These are phyloP conservation scores for Vinca minor DNA, from an alignment of 257 asterid genomes.

Conservation along the genomic window DNA sequence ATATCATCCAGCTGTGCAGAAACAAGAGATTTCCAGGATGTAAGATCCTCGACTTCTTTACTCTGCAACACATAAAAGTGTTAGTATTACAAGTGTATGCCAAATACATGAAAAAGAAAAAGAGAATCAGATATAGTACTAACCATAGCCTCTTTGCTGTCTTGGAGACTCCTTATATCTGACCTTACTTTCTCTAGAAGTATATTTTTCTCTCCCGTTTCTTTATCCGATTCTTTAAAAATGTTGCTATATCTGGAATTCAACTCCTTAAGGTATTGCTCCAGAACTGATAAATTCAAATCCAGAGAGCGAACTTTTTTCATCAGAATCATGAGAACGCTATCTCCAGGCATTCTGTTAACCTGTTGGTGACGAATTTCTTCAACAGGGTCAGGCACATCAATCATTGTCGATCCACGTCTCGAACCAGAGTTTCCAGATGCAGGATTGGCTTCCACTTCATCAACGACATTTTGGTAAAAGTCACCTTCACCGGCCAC, in stretches of 20 bases:
- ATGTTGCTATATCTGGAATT: conserved; percentile 60
- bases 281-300: conserved; percentile 70
- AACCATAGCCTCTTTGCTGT: conserved; percentile 69
- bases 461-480: conserved; percentile 36
- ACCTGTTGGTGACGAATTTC: conserved; percentile 64
- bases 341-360: conserved; percentile 94
- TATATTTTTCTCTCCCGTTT: conserved; percentile 44
- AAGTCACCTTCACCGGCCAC: conserved; percentile 27
- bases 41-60: conserved; percentile 55
- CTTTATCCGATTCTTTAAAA: conserved; percentile 56
- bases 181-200: conserved; percentile 53
- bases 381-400: conserved; percentile 64
- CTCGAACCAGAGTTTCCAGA: conserved; percentile 33
- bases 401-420: conserved; percentile 29
- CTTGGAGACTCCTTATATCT: conserved; percentile 47
- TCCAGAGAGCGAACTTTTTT: conserved; percentile 78
- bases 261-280: conserved; percentile 73
- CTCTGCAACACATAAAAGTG: conserved; percentile 38
- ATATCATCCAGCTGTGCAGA: conserved; percentile 57
- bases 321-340: conserved; percentile 89
- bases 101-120: background rate
- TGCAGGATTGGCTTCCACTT: conserved; percentile 29
- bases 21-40: conserved; percentile 74
- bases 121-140: conserved; percentile 12
- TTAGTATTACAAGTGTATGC: conserved; percentile 2